Percentiles rank a stretch among this genome's conserved stretches.
Conservation (phyloP, 768 basidiomycete genomes). For the Lactifluus subvellereus region DNA sequence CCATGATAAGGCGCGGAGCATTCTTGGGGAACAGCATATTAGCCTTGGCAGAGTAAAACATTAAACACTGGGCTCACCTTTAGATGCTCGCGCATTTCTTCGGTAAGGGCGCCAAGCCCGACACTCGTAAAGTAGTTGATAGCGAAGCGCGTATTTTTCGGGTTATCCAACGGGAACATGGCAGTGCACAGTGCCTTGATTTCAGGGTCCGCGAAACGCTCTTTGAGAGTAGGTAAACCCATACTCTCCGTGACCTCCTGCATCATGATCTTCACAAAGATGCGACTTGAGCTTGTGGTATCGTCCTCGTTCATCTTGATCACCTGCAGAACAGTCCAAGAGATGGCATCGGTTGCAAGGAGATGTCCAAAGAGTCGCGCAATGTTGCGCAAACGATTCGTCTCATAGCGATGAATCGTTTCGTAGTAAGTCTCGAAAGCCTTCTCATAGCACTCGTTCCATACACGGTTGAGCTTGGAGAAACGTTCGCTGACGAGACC, state of each 20-base stretch:
- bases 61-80: conserved; percentile 51
- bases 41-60: background rate
- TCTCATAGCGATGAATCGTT: conserved; percentile 98
- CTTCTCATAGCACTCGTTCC: conserved; percentile 84
- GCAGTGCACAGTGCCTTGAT: conserved; percentile 62
- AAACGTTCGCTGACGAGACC: conserved; percentile 95
- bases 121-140: conserved; percentile 99
- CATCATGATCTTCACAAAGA: conserved; percentile 96
- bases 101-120: conserved; percentile 83
- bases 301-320: conserved; percentile 97
- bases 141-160: conserved; percentile 92
- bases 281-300: conserved; percentile 92
- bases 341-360: conserved; percentile 77
- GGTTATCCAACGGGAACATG: conserved; percentile 96
- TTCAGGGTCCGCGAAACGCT: conserved; percentile 86
- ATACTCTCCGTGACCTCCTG: conserved; percentile 92
- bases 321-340: conserved; percentile 79
- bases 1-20: conserved; percentile 88
- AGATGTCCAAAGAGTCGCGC: conserved; percentile 95
- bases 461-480: conserved; percentile 90
- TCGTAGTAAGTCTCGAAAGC: conserved; percentile 89
- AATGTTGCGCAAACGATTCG: conserved; percentile 95
- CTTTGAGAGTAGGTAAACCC: conserved; percentile 81
- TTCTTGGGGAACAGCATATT: conserved; percentile 47
- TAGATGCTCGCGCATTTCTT: conserved; percentile 94